Evolutionary conservation across 2,329 filamentous ascomycete species (phyloP).

Genomic region (Sporothrix euskadiensis): DNA sequence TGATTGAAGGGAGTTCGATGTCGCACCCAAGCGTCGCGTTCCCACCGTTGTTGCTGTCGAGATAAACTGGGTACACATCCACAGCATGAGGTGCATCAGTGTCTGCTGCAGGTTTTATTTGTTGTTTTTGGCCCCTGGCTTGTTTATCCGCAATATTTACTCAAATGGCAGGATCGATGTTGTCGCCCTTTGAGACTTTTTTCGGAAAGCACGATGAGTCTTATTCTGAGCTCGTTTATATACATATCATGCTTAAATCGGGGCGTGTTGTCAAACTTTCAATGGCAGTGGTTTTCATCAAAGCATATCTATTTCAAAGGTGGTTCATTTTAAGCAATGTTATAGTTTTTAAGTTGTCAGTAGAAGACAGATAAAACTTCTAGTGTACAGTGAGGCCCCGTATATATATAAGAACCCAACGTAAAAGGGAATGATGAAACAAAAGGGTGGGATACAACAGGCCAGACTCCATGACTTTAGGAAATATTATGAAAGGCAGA

Average conservation of each 20-base stretch:
- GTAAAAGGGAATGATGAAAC: not conserved
- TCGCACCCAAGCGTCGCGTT: not conserved
- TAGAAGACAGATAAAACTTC: not conserved
- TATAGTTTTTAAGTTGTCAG: not conserved
- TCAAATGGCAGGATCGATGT: not conserved
- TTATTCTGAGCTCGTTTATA: not conserved
- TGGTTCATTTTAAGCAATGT: not conserved
- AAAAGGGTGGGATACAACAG: conserved; percentile 5
- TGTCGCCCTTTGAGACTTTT: not conserved
- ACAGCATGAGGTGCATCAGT: not conserved
- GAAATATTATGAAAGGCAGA: not conserved
- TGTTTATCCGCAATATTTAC: not conserved
- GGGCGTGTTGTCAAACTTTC: not conserved
- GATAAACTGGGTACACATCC: not conserved
- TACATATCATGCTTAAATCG: not conserved
- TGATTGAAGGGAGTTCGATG: too few species aligned
- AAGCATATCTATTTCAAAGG: not conserved
- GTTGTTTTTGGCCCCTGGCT: not conserved
- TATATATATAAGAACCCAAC: not conserved
- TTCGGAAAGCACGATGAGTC: not conserved
- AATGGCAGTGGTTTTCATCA: not conserved
- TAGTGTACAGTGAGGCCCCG: not conserved
- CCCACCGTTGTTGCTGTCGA: not conserved
- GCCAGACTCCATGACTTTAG: conserved; percentile 13
- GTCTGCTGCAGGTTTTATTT: not conserved